These are phyloP conservation scores for Neurospora sp. DNA, from an alignment of 495 filamentous ascomycete genomes.

Conservation along the genomic window DNA sequence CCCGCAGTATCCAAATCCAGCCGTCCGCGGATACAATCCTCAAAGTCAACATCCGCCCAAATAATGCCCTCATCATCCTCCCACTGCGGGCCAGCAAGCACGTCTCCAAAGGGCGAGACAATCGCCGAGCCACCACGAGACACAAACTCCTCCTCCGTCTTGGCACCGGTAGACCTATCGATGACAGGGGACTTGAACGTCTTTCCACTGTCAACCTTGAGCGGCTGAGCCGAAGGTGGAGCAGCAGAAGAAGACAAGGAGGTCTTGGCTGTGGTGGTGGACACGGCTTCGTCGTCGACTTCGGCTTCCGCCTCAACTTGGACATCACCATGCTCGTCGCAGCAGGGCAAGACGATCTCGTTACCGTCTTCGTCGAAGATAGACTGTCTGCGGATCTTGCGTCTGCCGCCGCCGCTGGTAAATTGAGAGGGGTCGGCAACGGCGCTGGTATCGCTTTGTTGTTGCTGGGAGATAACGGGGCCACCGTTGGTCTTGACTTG, in stretches of 20 bases:
- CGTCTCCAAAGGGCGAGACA: slow-evolving; percentile 65
- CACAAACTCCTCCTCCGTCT: slow-evolving; percentile 32
- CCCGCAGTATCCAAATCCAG: slow-evolving; percentile 64
- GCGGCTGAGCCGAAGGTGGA: not conserved
- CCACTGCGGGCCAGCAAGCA: slow-evolving; percentile 75
- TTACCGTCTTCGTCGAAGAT: slow-evolving; percentile 38
- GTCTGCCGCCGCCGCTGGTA: slow-evolving; percentile 1
- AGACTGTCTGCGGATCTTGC: slow-evolving; percentile 19
- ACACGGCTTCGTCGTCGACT: not conserved
- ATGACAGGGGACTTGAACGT: not conserved
- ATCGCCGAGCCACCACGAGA: slow-evolving; percentile 77
- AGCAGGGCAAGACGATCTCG: slow-evolving; percentile 30
- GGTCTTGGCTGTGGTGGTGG: slow-evolving; percentile 14
- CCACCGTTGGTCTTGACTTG: not conserved
- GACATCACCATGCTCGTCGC: not conserved
- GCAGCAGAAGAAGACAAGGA: not conserved
- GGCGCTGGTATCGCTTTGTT: not conserved
- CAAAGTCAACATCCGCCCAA: slow-evolving; percentile 38
- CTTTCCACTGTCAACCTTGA: not conserved
- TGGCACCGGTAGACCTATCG: slow-evolving; percentile 1
- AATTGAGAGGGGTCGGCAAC: not conserved
- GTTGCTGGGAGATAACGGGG: not conserved
- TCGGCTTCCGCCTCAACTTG: not conserved
- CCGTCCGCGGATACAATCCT: slow-evolving; percentile 43
- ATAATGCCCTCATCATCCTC: slow-evolving; percentile 52